Base-by-base conservation (phyloP, 345 rosid genomes). In the Eucalyptus guilfoylei region DNA sequence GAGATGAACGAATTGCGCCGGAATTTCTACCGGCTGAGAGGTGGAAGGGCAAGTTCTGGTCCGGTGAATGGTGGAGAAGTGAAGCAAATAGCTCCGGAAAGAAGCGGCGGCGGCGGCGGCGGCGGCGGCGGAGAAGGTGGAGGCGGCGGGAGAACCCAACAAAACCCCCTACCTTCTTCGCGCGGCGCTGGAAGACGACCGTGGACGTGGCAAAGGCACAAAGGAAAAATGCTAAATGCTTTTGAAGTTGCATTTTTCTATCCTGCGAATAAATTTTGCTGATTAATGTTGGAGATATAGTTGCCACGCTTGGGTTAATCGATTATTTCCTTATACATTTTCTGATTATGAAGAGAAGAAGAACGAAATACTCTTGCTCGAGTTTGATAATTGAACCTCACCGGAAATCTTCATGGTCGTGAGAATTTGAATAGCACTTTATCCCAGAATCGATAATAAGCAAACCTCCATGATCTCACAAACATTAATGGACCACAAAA, bases 81-180 rank as follows among this genome's bases (percentile, higher is more conserved):
- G 88, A 55, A 87, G 76, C 44, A 47, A 6, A 42, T 50, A 58
- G 37, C 24, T 58, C 40, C 15, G 34, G 49, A 15, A 48, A 16
- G 52, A 6, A 6, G 52, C 34, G 76, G 76, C 24, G 16, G 88
- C n/a, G 11, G 8, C 52, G 7, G 50, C 50, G 7, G 15, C 13
- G 28, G 88, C 44, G 72, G 49, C 49, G 64, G 72, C n/a, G 60
- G 87, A 9, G 64, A 47, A 17, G 23, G 87, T 2, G 87, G 7
- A 13, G 49, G 88, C 37, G 80, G 88, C 24, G 49, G 88, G 32
- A 86, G 88, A 69, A 69, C 80, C 80, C 80, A 34, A 32, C 44
- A 9, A 48, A 48, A 48, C 14, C 49, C 49, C 14, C 0, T 55
- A 14, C 15, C 37, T 15, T 14, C 15, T 64, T 7, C 76, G 76